phyloP scores from a whole-genome alignment of 495 filamentous ascomycete genomes.

The Immersiella caudata region DNA sequence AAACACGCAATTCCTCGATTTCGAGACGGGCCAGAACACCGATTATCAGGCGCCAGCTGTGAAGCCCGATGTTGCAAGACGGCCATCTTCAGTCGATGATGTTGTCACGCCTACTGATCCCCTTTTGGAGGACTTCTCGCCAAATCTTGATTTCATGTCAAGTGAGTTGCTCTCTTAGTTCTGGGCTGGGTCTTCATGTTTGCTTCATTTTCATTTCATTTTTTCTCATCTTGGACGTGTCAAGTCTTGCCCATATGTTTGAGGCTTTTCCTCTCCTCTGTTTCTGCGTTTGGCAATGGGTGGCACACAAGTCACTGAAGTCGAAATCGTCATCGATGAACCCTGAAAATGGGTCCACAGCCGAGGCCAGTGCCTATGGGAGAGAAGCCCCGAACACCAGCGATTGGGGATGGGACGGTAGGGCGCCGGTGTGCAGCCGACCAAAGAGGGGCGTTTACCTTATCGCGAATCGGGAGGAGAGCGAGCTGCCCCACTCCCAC shows the following conservation, averaged over 20 bases:
- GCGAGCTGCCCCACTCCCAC: constrained; percentile 19
- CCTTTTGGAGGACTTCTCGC: constrained; percentile 43
- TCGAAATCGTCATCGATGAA: constrained; percentile 6
- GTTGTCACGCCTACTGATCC: constrained; percentile 35
- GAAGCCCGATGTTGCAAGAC: constrained; percentile 38
- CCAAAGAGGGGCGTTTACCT: constrained; percentile 29
- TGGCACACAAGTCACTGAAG: not conserved
- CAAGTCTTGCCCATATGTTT: not conserved
- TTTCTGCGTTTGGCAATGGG: not conserved
- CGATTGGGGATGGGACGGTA: constrained; percentile 13
- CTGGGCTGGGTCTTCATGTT: not conserved
- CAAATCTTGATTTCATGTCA: constrained; percentile 36
- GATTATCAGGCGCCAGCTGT: constrained; percentile 43
- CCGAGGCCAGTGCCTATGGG: not conserved
- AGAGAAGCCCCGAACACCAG: constrained; percentile 15
- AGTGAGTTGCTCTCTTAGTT: constrained; percentile 21
- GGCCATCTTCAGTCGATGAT: constrained; percentile 41
- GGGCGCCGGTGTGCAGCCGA: constrained; percentile 8
- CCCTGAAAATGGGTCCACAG: not conserved
- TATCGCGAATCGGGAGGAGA: constrained; percentile 33
- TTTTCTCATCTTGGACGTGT: not conserved
- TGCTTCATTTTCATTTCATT: not conserved
- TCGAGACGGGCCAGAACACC: constrained; percentile 58
- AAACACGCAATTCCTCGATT: constrained; percentile 92
- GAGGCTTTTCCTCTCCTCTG: not conserved